Conservation (phyloP, 768 basidiomycete species). For the Sporobolomyces roseus region DNA sequence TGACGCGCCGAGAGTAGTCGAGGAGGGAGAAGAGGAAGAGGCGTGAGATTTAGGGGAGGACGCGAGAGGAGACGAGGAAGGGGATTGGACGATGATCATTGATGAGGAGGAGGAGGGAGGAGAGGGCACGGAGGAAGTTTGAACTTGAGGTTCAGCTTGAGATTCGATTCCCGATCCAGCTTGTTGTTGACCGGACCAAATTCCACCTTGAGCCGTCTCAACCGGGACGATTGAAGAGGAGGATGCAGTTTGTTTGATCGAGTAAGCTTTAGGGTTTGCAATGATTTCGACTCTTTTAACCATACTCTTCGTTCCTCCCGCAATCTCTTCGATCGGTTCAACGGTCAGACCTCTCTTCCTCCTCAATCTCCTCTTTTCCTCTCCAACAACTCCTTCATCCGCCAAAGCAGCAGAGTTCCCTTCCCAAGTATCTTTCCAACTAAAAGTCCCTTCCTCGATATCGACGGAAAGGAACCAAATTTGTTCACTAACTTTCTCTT, state of each 20-base stretch:
- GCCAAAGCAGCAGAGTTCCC: slow-evolving; percentile 14
- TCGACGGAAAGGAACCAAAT: slow-evolving; percentile 41
- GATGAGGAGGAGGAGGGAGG: background rate
- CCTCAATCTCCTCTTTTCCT: background rate
- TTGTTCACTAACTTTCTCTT: slow-evolving; percentile 14
- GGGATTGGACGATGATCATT: background rate
- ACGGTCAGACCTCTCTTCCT: slow-evolving; percentile 7
- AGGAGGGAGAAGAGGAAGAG: slow-evolving; percentile 4
- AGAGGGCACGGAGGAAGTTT: background rate
- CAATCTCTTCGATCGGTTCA: background rate
- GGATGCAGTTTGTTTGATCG: too few species aligned
- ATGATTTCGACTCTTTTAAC: slow-evolving; percentile 15
- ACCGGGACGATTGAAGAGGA: background rate
- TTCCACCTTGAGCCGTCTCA: background rate
- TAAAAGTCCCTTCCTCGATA: slow-evolving; percentile 13
- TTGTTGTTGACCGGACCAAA: too few species aligned
- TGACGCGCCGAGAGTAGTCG: slow-evolving; percentile 28
- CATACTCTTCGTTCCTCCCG: slow-evolving; percentile 1
- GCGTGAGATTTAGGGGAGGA: slow-evolving; percentile 1
- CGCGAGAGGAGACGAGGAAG: background rate
- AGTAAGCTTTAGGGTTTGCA: slow-evolving; percentile 26
- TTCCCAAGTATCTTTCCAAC: slow-evolving; percentile 25
- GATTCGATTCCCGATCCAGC: too few species aligned
- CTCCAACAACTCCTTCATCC: background rate
- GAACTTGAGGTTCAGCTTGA: too few species aligned